phyloP scores from a whole-genome alignment of 306 rosid species.

The Prunus padus region DNA sequence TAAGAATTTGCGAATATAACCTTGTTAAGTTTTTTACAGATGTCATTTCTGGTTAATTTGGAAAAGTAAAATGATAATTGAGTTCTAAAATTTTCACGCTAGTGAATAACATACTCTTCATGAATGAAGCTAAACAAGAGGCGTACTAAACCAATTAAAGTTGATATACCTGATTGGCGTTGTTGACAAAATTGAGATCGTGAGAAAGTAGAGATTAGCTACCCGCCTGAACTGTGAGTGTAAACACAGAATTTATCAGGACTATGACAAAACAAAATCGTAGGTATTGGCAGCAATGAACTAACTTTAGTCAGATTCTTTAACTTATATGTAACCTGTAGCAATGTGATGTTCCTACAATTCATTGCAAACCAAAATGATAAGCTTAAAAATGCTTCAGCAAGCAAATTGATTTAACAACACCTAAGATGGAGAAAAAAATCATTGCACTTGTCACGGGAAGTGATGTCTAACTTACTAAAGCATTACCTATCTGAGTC shows the following conservation, averaged over 20 bases:
- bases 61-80: background rate
- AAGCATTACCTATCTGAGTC: background rate
- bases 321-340: background rate
- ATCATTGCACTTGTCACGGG: background rate
- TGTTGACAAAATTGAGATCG: conserved; percentile 88
- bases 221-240: conserved; percentile 95
- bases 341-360: background rate
- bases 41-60: background rate
- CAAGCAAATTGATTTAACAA: background rate
- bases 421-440: background rate
- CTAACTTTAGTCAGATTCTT: conserved; percentile 4
- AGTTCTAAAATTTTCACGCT: background rate
- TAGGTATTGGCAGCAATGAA: conserved; percentile 19
- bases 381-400: background rate
- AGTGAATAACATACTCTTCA: conserved; percentile 10
- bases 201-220: conserved; percentile 94
- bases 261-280: conserved; percentile 27
- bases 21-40: background rate
- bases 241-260: conserved; percentile 49
- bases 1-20: background rate
- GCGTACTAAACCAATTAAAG: conserved; percentile 10
- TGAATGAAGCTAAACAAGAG: conserved; percentile 16
- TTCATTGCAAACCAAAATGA: background rate
- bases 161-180: conserved; percentile 77
- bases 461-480: background rate